Percentiles rank a stretch among this genome's conserved stretches.
Evolutionary conservation across 805 yeast genomes (phyloP).

Genomic region (Pichia heedii): DNA sequence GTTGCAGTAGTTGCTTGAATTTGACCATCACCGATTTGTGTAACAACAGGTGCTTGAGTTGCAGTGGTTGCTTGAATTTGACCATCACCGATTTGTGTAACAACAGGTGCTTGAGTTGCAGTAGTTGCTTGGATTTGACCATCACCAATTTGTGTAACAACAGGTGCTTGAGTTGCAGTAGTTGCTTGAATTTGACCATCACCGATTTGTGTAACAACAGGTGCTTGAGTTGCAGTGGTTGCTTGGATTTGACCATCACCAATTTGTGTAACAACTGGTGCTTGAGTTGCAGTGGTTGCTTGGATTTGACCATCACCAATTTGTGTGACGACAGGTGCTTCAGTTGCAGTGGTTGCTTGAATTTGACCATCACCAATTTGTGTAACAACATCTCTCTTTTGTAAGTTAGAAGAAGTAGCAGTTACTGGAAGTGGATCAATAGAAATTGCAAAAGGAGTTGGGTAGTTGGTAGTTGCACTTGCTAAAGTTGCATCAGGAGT

Average conservation of each 20-base stretch:
- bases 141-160: slow-evolving; percentile 26
- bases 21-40: slow-evolving; percentile 58
- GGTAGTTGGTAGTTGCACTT: slow-evolving; percentile 52
- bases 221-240: slow-evolving; percentile 26
- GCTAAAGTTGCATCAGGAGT: slow-evolving; percentile 48
- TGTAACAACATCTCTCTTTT: slow-evolving; percentile 29
- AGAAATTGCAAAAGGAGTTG: slow-evolving; percentile 61
- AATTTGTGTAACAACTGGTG: slow-evolving; percentile 40
- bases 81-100: slow-evolving; percentile 34
- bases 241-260: slow-evolving; percentile 36
- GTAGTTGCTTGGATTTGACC: slow-evolving; percentile 47
- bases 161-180: slow-evolving; percentile 28
- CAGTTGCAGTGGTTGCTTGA: slow-evolving; percentile 29
- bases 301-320: slow-evolving; percentile 38
- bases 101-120: slow-evolving; percentile 27
- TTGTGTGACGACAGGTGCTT: slow-evolving; percentile 39
- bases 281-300: slow-evolving; percentile 28
- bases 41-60: slow-evolving; percentile 31
- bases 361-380: slow-evolving; percentile 40
- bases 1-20: slow-evolving; percentile 40
- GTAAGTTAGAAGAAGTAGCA: slow-evolving; percentile 8
- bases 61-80: slow-evolving; percentile 28
- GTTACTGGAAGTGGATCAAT: slow-evolving; percentile 37
- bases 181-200: slow-evolving; percentile 57
- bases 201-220: slow-evolving; percentile 45